Evolutionary conservation across 2,329 filamentous ascomycete species (phyloP).

Genomic region (Anisogramma anomala): DNA sequence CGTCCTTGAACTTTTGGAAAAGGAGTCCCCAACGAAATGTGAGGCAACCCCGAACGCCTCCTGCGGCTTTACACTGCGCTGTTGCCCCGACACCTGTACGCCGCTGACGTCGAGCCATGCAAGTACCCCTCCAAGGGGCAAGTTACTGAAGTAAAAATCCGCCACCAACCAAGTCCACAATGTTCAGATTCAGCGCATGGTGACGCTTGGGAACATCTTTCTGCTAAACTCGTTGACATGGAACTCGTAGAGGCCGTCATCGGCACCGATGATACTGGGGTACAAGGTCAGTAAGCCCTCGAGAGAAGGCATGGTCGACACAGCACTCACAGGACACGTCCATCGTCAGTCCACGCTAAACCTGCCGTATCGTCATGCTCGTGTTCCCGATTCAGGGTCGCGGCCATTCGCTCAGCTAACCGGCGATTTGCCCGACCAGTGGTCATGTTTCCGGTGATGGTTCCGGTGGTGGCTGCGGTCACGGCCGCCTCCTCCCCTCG

Average conservation of each 20-base stretch:
- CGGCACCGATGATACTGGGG: slow-evolving; percentile 48
- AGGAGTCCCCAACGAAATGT: no score
- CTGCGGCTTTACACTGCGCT: no score
- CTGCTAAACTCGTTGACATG: slow-evolving; percentile 51
- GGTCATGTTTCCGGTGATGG: no score
- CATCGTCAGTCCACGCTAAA: slow-evolving; percentile 50
- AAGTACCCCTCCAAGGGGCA: no score
- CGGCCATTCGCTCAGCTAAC: slow-evolving; percentile 3
- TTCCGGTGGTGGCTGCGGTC: slow-evolving; percentile 14
- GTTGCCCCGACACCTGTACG: no score
- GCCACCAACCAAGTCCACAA: no score
- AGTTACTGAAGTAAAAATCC: no score
- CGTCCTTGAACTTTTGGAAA: no score
- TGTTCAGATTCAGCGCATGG: slow-evolving; percentile 42
- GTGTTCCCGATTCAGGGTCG: slow-evolving; percentile 15
- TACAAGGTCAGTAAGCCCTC: slow-evolving; percentile 15
- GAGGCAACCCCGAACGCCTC: no score
- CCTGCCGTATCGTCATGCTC: slow-evolving; percentile 49
- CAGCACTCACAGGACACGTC: slow-evolving; percentile 42
- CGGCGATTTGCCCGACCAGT: slow-evolving; percentile 15
- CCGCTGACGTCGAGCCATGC: no score
- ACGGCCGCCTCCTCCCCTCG: slow-evolving; percentile 11
- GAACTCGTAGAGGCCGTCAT: slow-evolving; percentile 68
- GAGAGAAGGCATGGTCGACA: slow-evolving; percentile 3
- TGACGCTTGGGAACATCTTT: slow-evolving; percentile 46